Evolutionary conservation across 2,329 filamentous ascomycete genomes (phyloP), one percentile per base, ranked within the genome.

Genomic region (Lasiodiplodia citricola): DNA sequence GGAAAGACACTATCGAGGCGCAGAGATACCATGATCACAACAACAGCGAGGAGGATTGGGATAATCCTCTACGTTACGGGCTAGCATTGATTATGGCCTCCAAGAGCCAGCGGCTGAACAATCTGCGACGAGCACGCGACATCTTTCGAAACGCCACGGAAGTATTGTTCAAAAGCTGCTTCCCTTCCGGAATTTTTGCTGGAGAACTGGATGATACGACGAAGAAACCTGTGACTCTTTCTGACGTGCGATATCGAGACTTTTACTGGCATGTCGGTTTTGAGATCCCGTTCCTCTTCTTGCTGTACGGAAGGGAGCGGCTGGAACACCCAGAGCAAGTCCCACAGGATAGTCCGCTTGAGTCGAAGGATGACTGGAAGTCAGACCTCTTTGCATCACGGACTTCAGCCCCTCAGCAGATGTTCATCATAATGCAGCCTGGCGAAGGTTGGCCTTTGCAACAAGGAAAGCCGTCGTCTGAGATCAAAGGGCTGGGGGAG

Each of bases 251-350:
- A 2, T 23, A 37, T 6, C n/a, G 41, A 14, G 64, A 69, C 23
- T 67, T n/a, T 44, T 69, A 68, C 38, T 68, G 67, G 67, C 41
- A 52, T n/a, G 47, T 44, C 2, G 66, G 52, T 1, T 70, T 70
- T 25, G 70, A 70, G 41, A 31, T 70, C 1, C 57, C 70, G 2
- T 55, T 55, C 41, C 67, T 69, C 13, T 41, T 70, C 37, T 68
- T 62, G 67, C 16, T 52, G 16, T 47, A 60, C 18, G 37, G 35
- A 14, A 13, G 16, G 7, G 35, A 31, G 11, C 18, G 21, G 35
- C 21, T 38, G 31, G 52, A 55, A 37, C 18, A 18, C 16, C 14
- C 54, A 10, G 21, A 54, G 1, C 10, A 28, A 10, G 8, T 28
- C 28, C 11, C 21, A 54, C 10, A 28, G 13, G 54, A 23, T 18